Conservation (phyloP, 345 rosid genomes). For the Aquilaria sinensis region DNA sequence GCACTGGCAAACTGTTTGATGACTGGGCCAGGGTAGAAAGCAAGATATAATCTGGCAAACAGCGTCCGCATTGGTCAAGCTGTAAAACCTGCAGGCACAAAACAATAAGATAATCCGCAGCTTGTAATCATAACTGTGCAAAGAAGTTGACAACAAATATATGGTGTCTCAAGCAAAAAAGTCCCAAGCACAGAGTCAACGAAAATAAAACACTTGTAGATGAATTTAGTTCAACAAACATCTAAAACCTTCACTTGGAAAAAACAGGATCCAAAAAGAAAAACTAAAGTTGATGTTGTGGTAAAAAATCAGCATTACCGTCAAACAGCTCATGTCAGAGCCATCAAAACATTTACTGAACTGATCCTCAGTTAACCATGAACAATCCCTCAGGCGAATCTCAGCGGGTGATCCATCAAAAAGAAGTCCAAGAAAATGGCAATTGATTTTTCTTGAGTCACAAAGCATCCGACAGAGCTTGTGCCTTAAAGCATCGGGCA, state of each 20-base stretch:
- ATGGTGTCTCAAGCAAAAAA: not conserved
- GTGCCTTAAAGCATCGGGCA: conserved; percentile 70
- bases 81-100: conserved; percentile 66
- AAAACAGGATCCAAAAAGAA: not conserved
- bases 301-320: conserved; percentile 33
- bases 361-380: conserved; percentile 83
- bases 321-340: conserved; percentile 61
- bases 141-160: not conserved
- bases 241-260: no score
- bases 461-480: conserved; percentile 62
- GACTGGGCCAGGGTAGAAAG: conserved; percentile 47
- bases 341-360: conserved; percentile 41
- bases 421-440: conserved; percentile 49
- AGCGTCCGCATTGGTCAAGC: conserved; percentile 79
- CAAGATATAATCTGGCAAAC: conserved; percentile 62
- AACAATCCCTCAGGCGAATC: conserved; percentile 64
- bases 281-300: conserved; percentile 6
- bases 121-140: no score
- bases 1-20: conserved; percentile 42
- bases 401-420: conserved; percentile 61
- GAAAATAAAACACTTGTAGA: no score
- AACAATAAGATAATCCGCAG: conserved; percentile 14
- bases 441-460: conserved; percentile 58
- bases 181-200: no score
- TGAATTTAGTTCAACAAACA: no score